Evolutionary conservation across 805 yeast genomes (phyloP).

Genomic region (Saccharomycopsis guyanensis): DNA sequence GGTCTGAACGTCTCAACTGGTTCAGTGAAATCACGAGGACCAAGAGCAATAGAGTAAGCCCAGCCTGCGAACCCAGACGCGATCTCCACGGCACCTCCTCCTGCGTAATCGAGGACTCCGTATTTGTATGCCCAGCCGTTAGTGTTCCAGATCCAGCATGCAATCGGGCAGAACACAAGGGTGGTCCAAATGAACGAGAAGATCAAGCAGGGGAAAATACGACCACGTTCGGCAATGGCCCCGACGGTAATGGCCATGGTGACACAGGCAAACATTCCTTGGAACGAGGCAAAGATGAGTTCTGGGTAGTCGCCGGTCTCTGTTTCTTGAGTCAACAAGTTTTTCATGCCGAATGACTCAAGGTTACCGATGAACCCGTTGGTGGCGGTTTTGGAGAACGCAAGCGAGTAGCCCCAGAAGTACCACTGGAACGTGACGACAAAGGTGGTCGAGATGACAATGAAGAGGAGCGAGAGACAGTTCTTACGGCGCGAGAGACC

Average conservation of each 20-base stretch:
- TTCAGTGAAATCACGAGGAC: conserved; percentile 64
- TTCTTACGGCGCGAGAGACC: conserved; percentile 87
- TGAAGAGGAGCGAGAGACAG: conserved; percentile 83
- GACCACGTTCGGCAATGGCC: conserved; percentile 88
- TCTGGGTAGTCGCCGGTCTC: conserved; percentile 54
- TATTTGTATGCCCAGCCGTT: conserved; percentile 91
- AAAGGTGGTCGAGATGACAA: conserved; percentile 62
- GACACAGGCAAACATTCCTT: conserved; percentile 87
- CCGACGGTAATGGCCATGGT: conserved; percentile 89
- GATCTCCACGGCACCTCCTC: conserved; percentile 96
- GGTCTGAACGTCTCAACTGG: conserved; percentile 85
- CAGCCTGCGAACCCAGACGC: conserved; percentile 87
- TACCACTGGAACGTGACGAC: conserved; percentile 88
- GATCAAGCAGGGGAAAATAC: conserved; percentile 76
- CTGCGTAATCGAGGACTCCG: conserved; percentile 95
- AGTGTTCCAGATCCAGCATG: conserved; percentile 90
- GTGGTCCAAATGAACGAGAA: conserved; percentile 87
- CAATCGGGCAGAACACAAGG: conserved; percentile 87
- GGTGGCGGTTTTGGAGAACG: conserved; percentile 72
- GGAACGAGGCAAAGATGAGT: conserved; percentile 77
- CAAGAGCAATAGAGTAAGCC: conserved; percentile 73
- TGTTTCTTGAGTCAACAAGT: conserved; percentile 41
- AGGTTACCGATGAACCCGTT: conserved; percentile 86
- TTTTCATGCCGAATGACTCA: conserved; percentile 72
- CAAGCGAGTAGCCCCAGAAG: conserved; percentile 95